phyloP scores from a whole-genome alignment of 352 stramenopile species.

The Globisporangium sylvaticum region DNA sequence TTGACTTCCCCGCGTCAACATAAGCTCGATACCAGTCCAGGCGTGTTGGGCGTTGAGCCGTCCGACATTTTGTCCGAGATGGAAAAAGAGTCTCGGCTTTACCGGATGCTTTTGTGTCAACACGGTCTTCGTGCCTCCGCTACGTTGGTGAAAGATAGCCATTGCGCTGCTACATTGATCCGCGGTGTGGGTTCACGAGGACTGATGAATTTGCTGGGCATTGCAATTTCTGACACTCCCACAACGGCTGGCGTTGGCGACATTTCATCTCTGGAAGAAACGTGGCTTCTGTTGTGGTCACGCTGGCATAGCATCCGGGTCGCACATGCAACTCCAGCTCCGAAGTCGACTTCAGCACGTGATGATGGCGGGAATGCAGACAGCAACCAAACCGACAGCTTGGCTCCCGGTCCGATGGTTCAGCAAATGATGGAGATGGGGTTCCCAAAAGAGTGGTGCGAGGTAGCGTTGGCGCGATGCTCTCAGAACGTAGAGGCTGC shows the following conservation, averaged over 20 bases:
- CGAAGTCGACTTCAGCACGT: constrained; percentile 17
- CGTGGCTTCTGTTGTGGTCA: constrained; percentile 73
- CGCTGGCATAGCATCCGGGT: constrained; percentile 66
- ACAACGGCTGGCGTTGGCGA: constrained; percentile 62
- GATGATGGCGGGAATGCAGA: constrained; percentile 22
- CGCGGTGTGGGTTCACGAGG: constrained; percentile 44
- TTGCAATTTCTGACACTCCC: constrained; percentile 72
- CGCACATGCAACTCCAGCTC: constrained; percentile 33
- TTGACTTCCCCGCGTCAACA: constrained; percentile 25
- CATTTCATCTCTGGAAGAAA: constrained; percentile 75
- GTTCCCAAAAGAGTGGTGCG: constrained; percentile 90
- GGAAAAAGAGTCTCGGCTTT: constrained; percentile 71
- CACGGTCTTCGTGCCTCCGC: constrained; percentile 69
- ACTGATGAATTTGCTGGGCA: constrained; percentile 58
- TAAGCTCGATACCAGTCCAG: constrained; percentile 15
- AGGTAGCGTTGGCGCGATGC: constrained; percentile 81
- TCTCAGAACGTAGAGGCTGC: constrained; percentile 88
- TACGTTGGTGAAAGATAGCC: constrained; percentile 64
- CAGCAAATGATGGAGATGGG: constrained; percentile 94
- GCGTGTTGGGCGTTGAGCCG: constrained; percentile 27
- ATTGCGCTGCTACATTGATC: constrained; percentile 65
- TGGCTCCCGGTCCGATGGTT: constrained; percentile 59
- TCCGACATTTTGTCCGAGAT: constrained; percentile 60
- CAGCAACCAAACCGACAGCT: constrained; percentile 22
- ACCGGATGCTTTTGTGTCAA: constrained; percentile 75